Percentiles rank a stretch among this genome's conserved stretches.
These are phyloP conservation scores for Epichloe bromicola DNA, from an alignment of 2,329 filamentous ascomycete species.

Conservation along the genomic window DNA sequence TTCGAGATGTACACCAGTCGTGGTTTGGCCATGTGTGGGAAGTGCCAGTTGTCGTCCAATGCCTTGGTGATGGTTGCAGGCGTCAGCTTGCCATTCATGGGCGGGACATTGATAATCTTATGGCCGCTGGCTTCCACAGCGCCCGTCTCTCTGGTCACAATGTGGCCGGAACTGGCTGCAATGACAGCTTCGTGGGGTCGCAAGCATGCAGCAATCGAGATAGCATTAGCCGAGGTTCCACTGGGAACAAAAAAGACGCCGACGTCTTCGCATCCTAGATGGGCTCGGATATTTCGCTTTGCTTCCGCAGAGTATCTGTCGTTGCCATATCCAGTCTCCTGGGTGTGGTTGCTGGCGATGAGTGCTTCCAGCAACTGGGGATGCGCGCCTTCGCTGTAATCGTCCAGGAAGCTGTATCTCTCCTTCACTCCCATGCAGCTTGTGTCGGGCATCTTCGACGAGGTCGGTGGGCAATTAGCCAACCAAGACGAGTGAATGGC, in stretches of 20 bases:
- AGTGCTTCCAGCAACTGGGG: conserved; percentile 34
- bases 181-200: conserved; percentile 38
- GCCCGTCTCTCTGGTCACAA: conserved; percentile 35
- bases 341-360: conserved; percentile 28
- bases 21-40: conserved; percentile 37
- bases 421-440: conserved; percentile 3
- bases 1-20: conserved; percentile 39
- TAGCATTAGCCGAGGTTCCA: conserved; percentile 37
- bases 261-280: conserved; percentile 25
- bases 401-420: conserved; percentile 34
- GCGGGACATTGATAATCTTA: conserved; percentile 36
- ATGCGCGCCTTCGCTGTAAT: conserved; percentile 39
- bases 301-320: conserved; percentile 31
- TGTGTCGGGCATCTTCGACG: conserved; percentile 7
- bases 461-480: not conserved
- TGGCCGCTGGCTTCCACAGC: conserved; percentile 38
- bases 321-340: conserved; percentile 33
- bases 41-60: conserved; percentile 35
- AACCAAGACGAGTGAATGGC: too few species aligned
- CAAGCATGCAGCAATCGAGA: conserved; percentile 37
- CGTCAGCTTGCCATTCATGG: conserved; percentile 33
- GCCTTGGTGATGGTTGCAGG: conserved; percentile 27
- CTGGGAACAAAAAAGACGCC: conserved; percentile 38
- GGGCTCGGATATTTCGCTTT: conserved; percentile 25
- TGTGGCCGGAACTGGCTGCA: conserved; percentile 35